phyloP scores from a whole-genome alignment of 2,329 filamentous ascomycete genomes.

The Pseudogymnoascus sp. region DNA sequence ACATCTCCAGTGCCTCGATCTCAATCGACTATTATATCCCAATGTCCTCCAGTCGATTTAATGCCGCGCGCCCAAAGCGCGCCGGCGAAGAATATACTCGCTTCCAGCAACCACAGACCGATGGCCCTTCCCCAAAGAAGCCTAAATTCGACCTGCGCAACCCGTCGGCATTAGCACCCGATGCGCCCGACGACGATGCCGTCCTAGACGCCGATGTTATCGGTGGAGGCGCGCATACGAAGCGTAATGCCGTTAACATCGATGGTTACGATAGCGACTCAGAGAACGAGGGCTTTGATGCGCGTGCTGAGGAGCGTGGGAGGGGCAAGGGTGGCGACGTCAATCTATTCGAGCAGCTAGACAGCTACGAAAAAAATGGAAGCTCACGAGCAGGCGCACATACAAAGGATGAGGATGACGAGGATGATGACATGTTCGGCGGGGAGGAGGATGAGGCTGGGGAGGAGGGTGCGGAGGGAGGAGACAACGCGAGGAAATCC shows the following conservation, averaged over 20 bases:
- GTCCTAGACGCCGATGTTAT: conserved; percentile 90
- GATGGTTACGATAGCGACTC: conserved; percentile 97
- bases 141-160: conserved; percentile 92
- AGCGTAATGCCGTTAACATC: conserved; percentile 89
- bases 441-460: conserved; percentile 45
- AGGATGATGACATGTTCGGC: conserved; percentile 81
- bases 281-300: conserved; percentile 79
- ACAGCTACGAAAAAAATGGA: conserved; percentile 43
- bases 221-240: conserved; percentile 64
- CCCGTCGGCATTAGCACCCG: conserved; percentile 81
- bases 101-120: conserved; percentile 56
- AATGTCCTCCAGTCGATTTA: conserved; percentile 49
- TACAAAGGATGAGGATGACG: conserved; percentile 42
- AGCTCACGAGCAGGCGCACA: conserved; percentile 24
- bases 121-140: conserved; percentile 55
- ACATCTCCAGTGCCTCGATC: background rate
- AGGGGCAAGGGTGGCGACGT: conserved; percentile 39
- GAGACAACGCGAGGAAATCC: conserved; percentile 45
- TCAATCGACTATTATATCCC: background rate
- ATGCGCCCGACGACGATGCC: conserved; percentile 66
- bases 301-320: conserved; percentile 55
- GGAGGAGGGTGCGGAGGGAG: conserved; percentile 32
- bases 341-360: conserved; percentile 43
- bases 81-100: conserved; percentile 74
- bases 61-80: conserved; percentile 71